phyloP scores from a whole-genome alignment of 306 rosid species.

The Cucumis melo region DNA sequence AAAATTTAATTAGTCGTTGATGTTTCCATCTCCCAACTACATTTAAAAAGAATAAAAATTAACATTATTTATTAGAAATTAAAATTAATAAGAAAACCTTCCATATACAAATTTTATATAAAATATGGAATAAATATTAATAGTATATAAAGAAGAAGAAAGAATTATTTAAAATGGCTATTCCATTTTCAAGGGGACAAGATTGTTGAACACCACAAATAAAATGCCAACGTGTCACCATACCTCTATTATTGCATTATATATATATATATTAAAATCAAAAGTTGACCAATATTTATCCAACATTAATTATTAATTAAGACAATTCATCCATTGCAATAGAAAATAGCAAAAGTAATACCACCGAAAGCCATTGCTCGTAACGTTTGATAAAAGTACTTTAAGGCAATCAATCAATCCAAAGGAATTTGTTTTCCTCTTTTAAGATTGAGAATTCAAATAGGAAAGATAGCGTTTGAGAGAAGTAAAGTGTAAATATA shows the following conservation, averaged over 20 bases:
- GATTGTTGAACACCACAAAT: background rate
- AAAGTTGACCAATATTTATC: background rate
- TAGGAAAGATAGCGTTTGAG: too few species aligned
- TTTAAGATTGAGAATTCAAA: too few species aligned
- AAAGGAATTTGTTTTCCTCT: too few species aligned
- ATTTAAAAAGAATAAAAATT: too few species aligned
- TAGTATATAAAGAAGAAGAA: background rate
- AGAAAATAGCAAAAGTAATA: background rate
- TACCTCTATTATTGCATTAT: background rate
- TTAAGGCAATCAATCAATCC: background rate
- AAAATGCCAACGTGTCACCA: background rate
- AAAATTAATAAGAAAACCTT: background rate
- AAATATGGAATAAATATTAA: background rate
- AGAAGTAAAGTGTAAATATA: too few species aligned
- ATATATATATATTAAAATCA: background rate
- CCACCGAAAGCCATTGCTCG: background rate
- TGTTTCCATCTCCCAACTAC: too few species aligned
- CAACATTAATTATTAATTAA: background rate
- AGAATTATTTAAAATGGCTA: background rate
- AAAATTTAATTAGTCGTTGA: too few species aligned
- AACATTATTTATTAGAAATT: background rate
- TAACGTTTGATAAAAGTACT: background rate
- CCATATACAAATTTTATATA: background rate
- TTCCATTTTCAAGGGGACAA: constrained; percentile 1
- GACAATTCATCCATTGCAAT: background rate